Percentiles rank a stretch among this genome's conserved stretches.
Conservation (phyloP, 371 early-diverging fungal genomes). For the Mortierella sp. region DNA sequence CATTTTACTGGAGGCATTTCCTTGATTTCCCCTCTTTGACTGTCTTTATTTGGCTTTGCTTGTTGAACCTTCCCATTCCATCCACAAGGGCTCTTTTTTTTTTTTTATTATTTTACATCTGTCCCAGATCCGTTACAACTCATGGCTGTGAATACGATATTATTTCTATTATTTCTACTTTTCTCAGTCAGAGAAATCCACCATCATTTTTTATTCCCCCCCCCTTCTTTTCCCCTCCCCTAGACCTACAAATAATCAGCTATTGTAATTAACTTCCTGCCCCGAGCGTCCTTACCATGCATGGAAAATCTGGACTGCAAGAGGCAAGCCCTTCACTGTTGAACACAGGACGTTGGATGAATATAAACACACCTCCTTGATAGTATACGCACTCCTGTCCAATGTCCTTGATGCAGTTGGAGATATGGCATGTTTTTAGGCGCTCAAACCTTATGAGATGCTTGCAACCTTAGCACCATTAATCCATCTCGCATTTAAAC, state of each 20-base stretch:
- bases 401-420: background rate
- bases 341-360: background rate
- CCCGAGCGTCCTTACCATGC: background rate
- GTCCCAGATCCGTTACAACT: slow-evolving; percentile 3
- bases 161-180: background rate
- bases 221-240: background rate
- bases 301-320: background rate
- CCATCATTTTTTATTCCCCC: background rate
- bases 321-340: background rate
- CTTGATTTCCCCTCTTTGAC: background rate
- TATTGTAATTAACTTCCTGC: slow-evolving; percentile 1
- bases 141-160: background rate
- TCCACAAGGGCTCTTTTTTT: background rate
- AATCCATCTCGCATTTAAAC: too few relatives aligned
- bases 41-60: background rate
- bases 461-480: too few relatives aligned
- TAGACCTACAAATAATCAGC: background rate
- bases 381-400: background rate
- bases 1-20: background rate
- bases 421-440: background rate
- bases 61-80: background rate
- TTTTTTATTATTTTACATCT: background rate
- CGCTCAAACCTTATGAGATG: too few relatives aligned
- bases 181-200: background rate
- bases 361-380: background rate